Percentiles rank a stretch among this genome's conserved stretches.
These are phyloP conservation scores for Coniochaeta sp. DNA, from an alignment of 2,329 filamentous ascomycete genomes.

Conservation along the genomic window DNA sequence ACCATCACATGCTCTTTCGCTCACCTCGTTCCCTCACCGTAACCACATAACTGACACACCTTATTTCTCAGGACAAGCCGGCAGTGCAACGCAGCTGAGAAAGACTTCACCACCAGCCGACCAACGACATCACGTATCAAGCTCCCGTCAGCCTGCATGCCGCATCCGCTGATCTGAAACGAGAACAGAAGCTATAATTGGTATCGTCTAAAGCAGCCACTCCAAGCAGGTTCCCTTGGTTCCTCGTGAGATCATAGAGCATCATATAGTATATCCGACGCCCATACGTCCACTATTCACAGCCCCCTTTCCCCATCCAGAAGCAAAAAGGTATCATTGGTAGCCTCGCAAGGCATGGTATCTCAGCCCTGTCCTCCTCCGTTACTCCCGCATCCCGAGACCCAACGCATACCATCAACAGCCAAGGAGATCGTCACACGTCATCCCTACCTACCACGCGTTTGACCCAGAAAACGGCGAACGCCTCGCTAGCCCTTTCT, in stretches of 20 bases:
- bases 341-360: background rate
- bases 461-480: no score
- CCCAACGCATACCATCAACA: background rate
- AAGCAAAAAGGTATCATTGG: background rate
- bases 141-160: background rate
- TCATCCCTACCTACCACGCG: background rate
- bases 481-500: no score
- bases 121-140: background rate
- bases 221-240: background rate
- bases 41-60: background rate
- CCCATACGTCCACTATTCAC: background rate
- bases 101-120: background rate
- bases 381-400: no score
- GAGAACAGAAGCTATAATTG: background rate
- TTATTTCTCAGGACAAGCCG: background rate
- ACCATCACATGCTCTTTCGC: background rate
- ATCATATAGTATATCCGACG: background rate
- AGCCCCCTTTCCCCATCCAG: background rate
- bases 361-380: background rate
- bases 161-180: background rate
- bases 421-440: background rate
- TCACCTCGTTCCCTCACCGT: background rate
- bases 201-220: constrained; percentile 3
- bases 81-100: background rate
- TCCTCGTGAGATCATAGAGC: background rate